Conservation (phyloP, 2,329 filamentous ascomycete species). For the Coniochaeta sp. region DNA sequence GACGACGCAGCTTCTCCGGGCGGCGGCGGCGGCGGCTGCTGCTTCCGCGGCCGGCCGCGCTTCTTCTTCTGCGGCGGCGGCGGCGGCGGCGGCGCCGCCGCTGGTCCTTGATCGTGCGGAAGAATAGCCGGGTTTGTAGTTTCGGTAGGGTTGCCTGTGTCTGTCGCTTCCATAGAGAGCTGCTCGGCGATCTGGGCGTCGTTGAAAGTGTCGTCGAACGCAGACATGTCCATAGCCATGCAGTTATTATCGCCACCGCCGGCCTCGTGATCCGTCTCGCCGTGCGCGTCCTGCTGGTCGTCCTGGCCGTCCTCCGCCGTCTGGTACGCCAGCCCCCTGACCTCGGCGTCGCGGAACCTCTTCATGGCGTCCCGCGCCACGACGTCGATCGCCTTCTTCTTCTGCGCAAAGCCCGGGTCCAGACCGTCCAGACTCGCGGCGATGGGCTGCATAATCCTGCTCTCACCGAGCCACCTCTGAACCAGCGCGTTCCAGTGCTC, state of each 20-base stretch:
- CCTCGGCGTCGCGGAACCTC: conserved; percentile 61
- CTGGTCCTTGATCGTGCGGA: background rate
- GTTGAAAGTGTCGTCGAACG: background rate
- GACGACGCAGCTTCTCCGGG: background rate
- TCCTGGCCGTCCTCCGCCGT: conserved; percentile 29
- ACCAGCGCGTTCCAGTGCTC: conserved; percentile 68
- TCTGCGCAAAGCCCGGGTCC: conserved; percentile 46
- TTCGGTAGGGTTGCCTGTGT: background rate
- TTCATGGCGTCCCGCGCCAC: conserved; percentile 74
- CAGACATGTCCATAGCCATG: background rate
- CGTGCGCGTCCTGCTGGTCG: background rate
- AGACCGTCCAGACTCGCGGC: conserved; percentile 37
- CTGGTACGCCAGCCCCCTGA: conserved; percentile 24
- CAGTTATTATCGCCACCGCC: background rate
- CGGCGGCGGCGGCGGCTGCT: background rate
- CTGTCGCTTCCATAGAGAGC: background rate
- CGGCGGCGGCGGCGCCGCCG: background rate
- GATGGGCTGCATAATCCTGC: conserved; percentile 45
- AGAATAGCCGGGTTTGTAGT: background rate
- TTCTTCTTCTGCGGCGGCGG: background rate
- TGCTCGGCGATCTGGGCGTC: background rate
- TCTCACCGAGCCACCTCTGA: conserved; percentile 56
- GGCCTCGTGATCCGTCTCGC: background rate
- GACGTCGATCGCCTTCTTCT: conserved; percentile 60
- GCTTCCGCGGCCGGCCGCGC: background rate